Percentiles rank a stretch among this genome's conserved stretches.
Evolutionary conservation across 495 filamentous ascomycete genomes (phyloP).

Genomic region (Hyaloscypha variabilis): DNA sequence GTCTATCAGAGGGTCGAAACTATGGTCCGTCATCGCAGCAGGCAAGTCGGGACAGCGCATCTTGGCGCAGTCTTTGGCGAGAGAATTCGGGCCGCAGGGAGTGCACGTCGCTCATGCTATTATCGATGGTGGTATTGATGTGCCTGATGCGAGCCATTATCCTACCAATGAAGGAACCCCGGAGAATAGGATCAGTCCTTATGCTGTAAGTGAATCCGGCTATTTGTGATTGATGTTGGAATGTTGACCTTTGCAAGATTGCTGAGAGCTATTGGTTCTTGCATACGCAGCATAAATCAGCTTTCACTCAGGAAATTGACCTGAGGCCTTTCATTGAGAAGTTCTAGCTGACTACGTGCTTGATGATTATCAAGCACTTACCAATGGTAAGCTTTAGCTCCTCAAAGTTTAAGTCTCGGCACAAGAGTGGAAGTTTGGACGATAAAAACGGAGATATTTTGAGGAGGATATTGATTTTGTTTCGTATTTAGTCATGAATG

Average conservation of each 20-base stretch:
- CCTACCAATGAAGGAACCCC: constrained; percentile 40
- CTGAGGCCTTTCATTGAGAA: constrained; percentile 71
- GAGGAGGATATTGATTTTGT: not conserved
- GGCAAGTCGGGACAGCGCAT: constrained; percentile 69
- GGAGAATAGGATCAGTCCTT: constrained; percentile 63
- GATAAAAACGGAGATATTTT: not conserved
- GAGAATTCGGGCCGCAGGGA: constrained; percentile 72
- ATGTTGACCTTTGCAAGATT: constrained; percentile 49
- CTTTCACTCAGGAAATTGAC: constrained; percentile 72
- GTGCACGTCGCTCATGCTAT: constrained; percentile 72
- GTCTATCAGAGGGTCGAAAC: constrained; percentile 61
- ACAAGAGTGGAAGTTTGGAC: not conserved
- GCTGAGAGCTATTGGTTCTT: constrained; percentile 74
- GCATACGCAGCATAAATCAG: constrained; percentile 66
- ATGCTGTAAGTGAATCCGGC: constrained; percentile 7
- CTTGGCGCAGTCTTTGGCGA: constrained; percentile 63
- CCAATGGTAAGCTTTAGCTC: not conserved
- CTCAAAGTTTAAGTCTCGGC: not conserved
- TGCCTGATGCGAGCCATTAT: constrained; percentile 59
- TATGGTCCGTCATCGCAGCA: constrained; percentile 63
- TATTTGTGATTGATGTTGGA: not conserved
- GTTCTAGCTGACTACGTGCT: constrained; percentile 32
- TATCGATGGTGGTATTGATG: constrained; percentile 74
- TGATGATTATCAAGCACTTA: constrained; percentile 1
- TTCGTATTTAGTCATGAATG: constrained; percentile 1